Conservation (phyloP, 2,329 filamentous ascomycete species). For the Cladosporium sp. region DNA sequence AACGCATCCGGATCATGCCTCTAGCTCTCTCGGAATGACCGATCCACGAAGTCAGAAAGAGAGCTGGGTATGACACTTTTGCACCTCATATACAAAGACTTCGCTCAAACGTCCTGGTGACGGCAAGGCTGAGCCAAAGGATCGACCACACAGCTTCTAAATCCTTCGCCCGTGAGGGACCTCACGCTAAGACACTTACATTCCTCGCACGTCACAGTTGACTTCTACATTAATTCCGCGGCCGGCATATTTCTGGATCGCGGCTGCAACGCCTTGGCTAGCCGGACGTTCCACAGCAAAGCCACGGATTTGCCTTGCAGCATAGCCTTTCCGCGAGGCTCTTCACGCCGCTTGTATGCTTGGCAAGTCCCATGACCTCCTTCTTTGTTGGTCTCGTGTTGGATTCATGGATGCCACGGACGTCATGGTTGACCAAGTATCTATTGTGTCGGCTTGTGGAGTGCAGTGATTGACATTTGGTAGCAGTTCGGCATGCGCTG, state of each 20-base stretch:
- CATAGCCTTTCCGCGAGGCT: background rate
- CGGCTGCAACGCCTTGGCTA: background rate
- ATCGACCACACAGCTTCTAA: background rate
- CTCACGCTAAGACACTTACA: background rate
- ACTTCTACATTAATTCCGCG: background rate
- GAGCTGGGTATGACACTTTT: background rate
- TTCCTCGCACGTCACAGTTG: background rate
- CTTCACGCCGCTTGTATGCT: background rate
- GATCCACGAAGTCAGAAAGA: no score
- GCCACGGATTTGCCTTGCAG: background rate
- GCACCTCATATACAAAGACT: background rate
- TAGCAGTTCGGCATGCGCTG: background rate
- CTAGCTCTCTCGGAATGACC: no score
- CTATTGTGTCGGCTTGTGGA: background rate
- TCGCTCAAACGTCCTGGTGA: background rate
- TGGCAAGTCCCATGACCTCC: background rate
- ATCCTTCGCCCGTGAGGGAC: background rate
- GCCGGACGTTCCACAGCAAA: background rate
- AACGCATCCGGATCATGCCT: no score
- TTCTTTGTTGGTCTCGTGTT: background rate
- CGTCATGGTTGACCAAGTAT: constrained; percentile 4
- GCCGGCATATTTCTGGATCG: background rate
- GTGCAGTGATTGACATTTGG: constrained; percentile 6
- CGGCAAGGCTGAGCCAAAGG: background rate
- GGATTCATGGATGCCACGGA: background rate